A percentile compares a stretch with the other conserved stretches of the same genome.
Conservation (phyloP, 164 flowering plant genomes). For the Piper betle region DNA sequence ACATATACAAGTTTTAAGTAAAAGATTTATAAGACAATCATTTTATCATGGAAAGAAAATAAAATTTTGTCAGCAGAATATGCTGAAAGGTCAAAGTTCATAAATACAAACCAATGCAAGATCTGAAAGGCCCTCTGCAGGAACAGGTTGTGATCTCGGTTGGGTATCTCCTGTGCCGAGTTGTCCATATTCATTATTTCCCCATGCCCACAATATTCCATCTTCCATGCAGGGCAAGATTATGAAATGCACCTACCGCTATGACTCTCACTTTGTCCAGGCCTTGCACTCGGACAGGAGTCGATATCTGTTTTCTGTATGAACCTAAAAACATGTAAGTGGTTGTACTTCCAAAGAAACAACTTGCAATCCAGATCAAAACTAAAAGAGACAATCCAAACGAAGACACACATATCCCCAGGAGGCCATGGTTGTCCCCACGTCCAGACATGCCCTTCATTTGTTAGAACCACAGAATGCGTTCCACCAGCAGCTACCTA, state of each 20-base stretch:
- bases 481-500: constrained; percentile 99
- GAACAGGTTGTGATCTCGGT: constrained; percentile 91
- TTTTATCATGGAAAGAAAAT: too few species aligned
- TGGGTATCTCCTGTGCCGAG: constrained; percentile 99
- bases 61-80: not conserved
- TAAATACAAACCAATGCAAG: constrained; percentile 62
- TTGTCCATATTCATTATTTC: constrained; percentile 98
- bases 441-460: constrained; percentile 96
- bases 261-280: constrained; percentile 79
- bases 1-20: too few species aligned
- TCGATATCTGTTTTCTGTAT: constrained; percentile 77
- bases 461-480: constrained; percentile 95
- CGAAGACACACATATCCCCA: constrained; percentile 71
- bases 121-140: constrained; percentile 73
- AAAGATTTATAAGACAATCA: not conserved
- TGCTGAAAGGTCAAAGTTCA: not conserved
- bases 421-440: constrained; percentile 99
- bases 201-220: constrained; percentile 95
- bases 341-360: too few species aligned
- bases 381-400: not conserved
- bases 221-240: constrained; percentile 88
- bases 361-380: not conserved
- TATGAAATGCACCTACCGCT: constrained; percentile 97
- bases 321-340: not conserved
- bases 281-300: constrained; percentile 95